Evolutionary conservation across 768 basidiomycete species (phyloP), one percentile per base, ranked within the genome.

Genomic region (Mycena haematopus): DNA sequence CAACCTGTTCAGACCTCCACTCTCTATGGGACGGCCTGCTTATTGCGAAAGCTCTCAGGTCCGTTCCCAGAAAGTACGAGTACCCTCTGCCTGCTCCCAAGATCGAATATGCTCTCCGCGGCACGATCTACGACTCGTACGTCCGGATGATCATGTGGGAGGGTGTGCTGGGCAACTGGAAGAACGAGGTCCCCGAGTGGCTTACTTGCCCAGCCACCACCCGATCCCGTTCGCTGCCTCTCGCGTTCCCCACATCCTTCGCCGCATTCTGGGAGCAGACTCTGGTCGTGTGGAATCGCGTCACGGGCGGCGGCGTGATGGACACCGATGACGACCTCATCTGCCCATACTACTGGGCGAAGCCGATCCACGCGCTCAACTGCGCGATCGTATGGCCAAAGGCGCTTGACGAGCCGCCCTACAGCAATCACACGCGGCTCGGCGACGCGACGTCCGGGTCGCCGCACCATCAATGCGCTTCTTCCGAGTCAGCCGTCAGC

Each of bases 91-190:
- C 93, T 3, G 82, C 84, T 66, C 79, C 80, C 6, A 80, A 83
- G 50, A 81, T 95, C 56, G 93, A 95, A 69, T 72, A 70, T 27
- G 73, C 84, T 15, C 82, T 97, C 17, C 84, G 85, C n/a, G 92
- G 88, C 3, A 84, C 91, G 6, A 95, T 95, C 69, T 96, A 95
- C 74, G 92, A 95, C 76, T 83, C 92, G 0, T 93, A 89, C 75
- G 27, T 98, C 62, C 90, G 96, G n/a, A 92, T 89, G 53, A 84
- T 98, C 63, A 83, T 96, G 70, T 87, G 85, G 84, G 93, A 98
- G 73, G 95, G 95, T 51, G 74, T 96, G 27, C 80, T 91, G 33
- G 77, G 82, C 44, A 82, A 85, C 71, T 96, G 90, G 89, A 72
- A 79, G 14, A 73, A 81, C 52, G 86, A 91, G 22, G 65, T 88